Conservation (phyloP, 2,329 filamentous ascomycete species). For the Exophiala sp. region DNA sequence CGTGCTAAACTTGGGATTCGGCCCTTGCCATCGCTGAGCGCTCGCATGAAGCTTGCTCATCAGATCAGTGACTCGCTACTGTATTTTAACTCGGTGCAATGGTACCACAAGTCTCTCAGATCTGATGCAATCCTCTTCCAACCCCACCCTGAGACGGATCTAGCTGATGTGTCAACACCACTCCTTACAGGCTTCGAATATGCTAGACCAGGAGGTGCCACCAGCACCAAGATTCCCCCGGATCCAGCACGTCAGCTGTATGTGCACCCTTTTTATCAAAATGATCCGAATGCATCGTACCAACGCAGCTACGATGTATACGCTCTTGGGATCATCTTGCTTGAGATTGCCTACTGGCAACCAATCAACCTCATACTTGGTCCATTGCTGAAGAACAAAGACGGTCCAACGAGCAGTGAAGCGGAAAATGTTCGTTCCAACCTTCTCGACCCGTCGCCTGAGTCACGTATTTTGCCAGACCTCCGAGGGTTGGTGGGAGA, state of each 20-base stretch:
- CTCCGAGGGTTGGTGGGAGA: constrained; percentile 1
- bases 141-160: constrained; percentile 18
- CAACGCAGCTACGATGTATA: constrained; percentile 54
- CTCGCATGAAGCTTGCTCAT: constrained; percentile 50
- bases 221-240: constrained; percentile 36
- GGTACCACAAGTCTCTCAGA: constrained; percentile 58
- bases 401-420: not conserved
- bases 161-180: constrained; percentile 29
- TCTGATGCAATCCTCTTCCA: constrained; percentile 55
- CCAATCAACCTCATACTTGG: not conserved
- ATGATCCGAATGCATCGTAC: constrained; percentile 38
- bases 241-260: constrained; percentile 41
- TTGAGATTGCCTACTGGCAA: constrained; percentile 45
- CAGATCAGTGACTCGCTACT: constrained; percentile 54
- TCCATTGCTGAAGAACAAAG: not conserved
- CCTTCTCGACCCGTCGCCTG: not conserved
- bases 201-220: constrained; percentile 47
- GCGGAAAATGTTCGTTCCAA: not conserved
- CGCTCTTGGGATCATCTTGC: constrained; percentile 50
- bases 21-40: constrained; percentile 49
- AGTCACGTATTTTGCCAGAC: not conserved
- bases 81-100: constrained; percentile 54
- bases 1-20: constrained; percentile 43
- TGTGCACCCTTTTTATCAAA: constrained; percentile 47
- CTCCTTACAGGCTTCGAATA: constrained; percentile 55